A percentile compares a stretch with the other conserved stretches of the same genome.
Evolutionary conservation across 2,329 filamentous ascomycete genomes (phyloP).

Genomic region (Sporothrix dimorphospora): DNA sequence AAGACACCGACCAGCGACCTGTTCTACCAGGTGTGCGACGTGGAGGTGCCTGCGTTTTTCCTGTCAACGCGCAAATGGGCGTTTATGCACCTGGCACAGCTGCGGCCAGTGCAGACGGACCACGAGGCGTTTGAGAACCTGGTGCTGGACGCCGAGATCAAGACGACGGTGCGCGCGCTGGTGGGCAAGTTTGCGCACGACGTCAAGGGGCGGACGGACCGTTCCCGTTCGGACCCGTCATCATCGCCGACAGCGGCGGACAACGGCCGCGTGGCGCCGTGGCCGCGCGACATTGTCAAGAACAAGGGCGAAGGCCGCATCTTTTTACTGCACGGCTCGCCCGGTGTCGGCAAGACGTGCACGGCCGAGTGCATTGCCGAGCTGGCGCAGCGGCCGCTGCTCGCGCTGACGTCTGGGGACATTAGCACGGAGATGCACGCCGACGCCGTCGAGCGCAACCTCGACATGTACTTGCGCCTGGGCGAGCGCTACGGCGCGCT

Average conservation of each 20-base stretch:
- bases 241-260: neutral
- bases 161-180: slow-evolving; percentile 51
- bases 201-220: slow-evolving; percentile 41
- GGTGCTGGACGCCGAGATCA: slow-evolving; percentile 53
- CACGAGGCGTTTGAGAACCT: slow-evolving; percentile 55
- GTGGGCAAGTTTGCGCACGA: slow-evolving; percentile 53
- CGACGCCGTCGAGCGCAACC: slow-evolving; percentile 47
- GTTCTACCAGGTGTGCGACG: slow-evolving; percentile 50
- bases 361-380: slow-evolving; percentile 60
- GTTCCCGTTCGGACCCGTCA: too few species aligned
- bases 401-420: slow-evolving; percentile 55
- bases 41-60: slow-evolving; percentile 51
- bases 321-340: slow-evolving; percentile 27
- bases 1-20: slow-evolving; percentile 46
- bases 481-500: slow-evolving; percentile 55
- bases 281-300: slow-evolving; percentile 49
- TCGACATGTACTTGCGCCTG: slow-evolving; percentile 52
- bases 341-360: slow-evolving; percentile 55
- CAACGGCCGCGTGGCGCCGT: slow-evolving; percentile 44
- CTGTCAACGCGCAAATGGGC: slow-evolving; percentile 51
- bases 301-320: slow-evolving; percentile 49
- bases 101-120: slow-evolving; percentile 49
- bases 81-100: slow-evolving; percentile 45
- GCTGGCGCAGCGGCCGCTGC: slow-evolving; percentile 53
- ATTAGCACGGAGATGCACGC: slow-evolving; percentile 45